Evolutionary conservation across 1,284 basidiomycete genomes (phyloP).

Genomic region (Spongiforma sp.): DNA sequence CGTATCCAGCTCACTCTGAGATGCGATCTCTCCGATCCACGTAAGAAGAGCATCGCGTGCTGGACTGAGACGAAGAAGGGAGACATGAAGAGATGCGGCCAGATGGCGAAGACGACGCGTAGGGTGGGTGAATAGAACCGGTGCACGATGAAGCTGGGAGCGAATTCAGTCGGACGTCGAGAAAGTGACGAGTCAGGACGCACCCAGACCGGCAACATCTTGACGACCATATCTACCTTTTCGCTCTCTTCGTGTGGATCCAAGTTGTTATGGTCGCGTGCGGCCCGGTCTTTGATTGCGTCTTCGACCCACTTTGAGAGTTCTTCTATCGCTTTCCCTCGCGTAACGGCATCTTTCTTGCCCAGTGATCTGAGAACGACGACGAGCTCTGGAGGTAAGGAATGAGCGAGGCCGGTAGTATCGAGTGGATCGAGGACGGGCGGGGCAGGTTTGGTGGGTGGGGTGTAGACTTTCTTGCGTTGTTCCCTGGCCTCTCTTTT

Average conservation of each 20-base stretch:
- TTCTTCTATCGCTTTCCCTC: constrained; percentile 88
- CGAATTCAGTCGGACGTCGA: constrained; percentile 5
- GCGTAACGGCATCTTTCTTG: constrained; percentile 94
- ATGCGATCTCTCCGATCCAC: constrained; percentile 60
- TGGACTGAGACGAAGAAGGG: constrained; percentile 62
- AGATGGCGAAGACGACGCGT: constrained; percentile 78
- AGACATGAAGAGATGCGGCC: constrained; percentile 71
- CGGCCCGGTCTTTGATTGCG: constrained; percentile 49
- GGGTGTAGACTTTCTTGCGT: constrained; percentile 80
- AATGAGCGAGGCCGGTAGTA: constrained; percentile 78
- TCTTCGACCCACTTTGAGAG: constrained; percentile 74
- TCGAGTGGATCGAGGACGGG: constrained; percentile 92
- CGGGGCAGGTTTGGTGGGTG: constrained; percentile 86
- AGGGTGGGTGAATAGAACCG: constrained; percentile 82
- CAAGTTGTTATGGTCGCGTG: constrained; percentile 44
- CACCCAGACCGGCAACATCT: constrained; percentile 90
- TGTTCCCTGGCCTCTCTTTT: constrained; percentile 73
- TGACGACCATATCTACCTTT: constrained; percentile 54
- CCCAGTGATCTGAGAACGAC: constrained; percentile 83
- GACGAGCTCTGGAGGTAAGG: constrained; percentile 83
- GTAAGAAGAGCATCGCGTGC: constrained; percentile 60
- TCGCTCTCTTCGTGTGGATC: constrained; percentile 28
- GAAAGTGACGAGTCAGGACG: constrained; percentile 40
- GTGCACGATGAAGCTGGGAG: constrained; percentile 82
- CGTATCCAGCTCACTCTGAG: constrained; percentile 63